These are phyloP conservation scores for Macrolepiota dolichaula DNA, from an alignment of 768 basidiomycete genomes.

Conservation along the genomic window DNA sequence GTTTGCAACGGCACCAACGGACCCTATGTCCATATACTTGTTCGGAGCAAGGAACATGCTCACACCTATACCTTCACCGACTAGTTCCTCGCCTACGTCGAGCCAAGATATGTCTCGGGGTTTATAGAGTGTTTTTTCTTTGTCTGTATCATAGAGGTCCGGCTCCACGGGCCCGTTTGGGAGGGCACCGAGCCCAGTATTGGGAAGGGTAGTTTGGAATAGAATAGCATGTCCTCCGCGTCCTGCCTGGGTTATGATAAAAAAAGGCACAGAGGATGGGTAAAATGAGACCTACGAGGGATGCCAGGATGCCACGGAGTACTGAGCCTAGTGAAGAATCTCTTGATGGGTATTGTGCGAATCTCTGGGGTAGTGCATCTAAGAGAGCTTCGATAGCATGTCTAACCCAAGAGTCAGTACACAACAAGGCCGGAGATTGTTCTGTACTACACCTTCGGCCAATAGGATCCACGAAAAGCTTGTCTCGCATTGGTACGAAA, in stretches of 20 bases:
- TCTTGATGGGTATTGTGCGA: slow-evolving; percentile 41
- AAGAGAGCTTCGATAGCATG: slow-evolving; percentile 65
- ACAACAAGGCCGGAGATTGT: background rate
- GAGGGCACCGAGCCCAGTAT: slow-evolving; percentile 70
- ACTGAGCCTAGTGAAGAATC: slow-evolving; percentile 79
- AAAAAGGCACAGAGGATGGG: slow-evolving; percentile 1
- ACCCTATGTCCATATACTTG: slow-evolving; percentile 82
- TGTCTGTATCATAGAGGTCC: slow-evolving; percentile 75
- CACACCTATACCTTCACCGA: slow-evolving; percentile 86
- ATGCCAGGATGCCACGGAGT: slow-evolving; percentile 65
- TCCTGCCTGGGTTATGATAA: slow-evolving; percentile 39
- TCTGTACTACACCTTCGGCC: slow-evolving; percentile 59
- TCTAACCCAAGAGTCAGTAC: slow-evolving; percentile 32
- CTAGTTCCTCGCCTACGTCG: slow-evolving; percentile 83
- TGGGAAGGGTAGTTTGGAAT: slow-evolving; percentile 71
- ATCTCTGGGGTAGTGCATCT: slow-evolving; percentile 57
- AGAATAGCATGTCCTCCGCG: slow-evolving; percentile 75
- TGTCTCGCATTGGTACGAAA: slow-evolving; percentile 72
- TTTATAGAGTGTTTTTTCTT: slow-evolving; percentile 76
- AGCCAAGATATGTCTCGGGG: slow-evolving; percentile 81
- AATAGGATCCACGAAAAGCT: slow-evolving; percentile 73
- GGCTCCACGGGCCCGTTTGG: slow-evolving; percentile 53
- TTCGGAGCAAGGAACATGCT: slow-evolving; percentile 83
- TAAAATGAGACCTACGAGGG: slow-evolving; percentile 49
- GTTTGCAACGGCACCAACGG: slow-evolving; percentile 72